Evolutionary conservation across 225 moss, liverwort and hornwort genomes (phyloP).

Genomic region (Climacium dendroides): DNA sequence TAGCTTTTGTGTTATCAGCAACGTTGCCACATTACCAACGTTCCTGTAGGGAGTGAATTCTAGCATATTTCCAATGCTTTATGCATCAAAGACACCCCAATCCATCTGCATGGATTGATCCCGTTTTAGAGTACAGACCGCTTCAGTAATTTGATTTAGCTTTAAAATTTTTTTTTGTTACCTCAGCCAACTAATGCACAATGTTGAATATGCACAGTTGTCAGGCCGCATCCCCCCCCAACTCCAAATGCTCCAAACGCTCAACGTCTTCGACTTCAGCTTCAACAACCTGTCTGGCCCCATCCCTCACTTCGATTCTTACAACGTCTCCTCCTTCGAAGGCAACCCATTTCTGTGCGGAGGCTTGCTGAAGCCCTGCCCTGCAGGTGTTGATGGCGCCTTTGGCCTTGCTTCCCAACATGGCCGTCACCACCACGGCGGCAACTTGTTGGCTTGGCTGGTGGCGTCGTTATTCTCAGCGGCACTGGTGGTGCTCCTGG

Average conservation of each 20-base stretch:
- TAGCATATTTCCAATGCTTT: neutral
- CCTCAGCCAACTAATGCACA: neutral
- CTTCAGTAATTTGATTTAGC: neutral
- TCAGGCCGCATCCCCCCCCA: conserved; percentile 49
- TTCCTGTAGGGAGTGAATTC: neutral
- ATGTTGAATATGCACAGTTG: neutral
- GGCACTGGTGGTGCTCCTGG: conserved; percentile 55
- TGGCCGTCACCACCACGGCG: neutral
- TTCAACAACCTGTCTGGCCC: conserved; percentile 82
- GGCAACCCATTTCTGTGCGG: conserved; percentile 79
- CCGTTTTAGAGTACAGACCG: neutral
- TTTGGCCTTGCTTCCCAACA: neutral
- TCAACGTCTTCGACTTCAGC: conserved; percentile 70
- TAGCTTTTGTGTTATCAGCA: neutral
- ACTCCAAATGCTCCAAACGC: conserved; percentile 53
- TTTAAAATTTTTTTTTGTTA: too few relatives aligned
- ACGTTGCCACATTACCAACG: neutral
- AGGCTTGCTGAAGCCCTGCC: conserved; percentile 7
- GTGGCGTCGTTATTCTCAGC: conserved; percentile 70
- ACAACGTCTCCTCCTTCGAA: conserved; percentile 39
- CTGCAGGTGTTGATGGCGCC: neutral
- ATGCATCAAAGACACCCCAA: too few relatives aligned
- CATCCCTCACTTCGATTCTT: conserved; percentile 52
- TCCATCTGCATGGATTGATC: neutral
- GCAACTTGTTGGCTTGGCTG: conserved; percentile 64